Conservation (phyloP, 257 asterid genomes). For the Solanum lycopersicoides region DNA sequence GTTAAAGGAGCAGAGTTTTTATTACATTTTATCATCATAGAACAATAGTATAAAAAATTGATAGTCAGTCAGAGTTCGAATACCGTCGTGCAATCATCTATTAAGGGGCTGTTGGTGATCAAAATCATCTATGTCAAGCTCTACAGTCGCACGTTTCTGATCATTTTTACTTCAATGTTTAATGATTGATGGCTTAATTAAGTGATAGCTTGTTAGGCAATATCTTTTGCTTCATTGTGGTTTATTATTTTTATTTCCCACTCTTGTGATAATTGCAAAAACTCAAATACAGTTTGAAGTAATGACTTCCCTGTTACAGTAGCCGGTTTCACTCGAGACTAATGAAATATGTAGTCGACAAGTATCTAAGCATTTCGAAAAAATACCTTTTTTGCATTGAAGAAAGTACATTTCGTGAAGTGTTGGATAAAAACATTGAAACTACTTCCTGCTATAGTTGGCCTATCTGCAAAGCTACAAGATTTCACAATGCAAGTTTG, state of each 20-base stretch:
- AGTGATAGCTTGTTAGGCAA: neutral
- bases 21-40: neutral
- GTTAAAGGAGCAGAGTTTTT: neutral
- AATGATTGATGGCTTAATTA: neutral
- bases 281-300: neutral
- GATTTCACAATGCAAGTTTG: neutral
- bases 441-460: neutral
- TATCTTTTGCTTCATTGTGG: neutral
- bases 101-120: neutral
- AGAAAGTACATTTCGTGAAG: neutral
- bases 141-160: neutral
- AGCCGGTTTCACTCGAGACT: neutral
- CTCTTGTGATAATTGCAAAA: neutral
- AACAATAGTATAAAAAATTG: neutral
- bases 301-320: neutral
- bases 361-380: neutral
- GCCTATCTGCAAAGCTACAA: neutral
- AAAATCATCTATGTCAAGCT: neutral
- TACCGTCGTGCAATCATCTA: neutral
- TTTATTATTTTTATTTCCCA: neutral
- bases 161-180: neutral
- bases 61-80: neutral
- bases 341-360: neutral
- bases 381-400: neutral
- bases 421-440: neutral